phyloP scores from a whole-genome alignment of 2,329 filamentous ascomycete genomes.

The Colletotrichum orbiculare region DNA sequence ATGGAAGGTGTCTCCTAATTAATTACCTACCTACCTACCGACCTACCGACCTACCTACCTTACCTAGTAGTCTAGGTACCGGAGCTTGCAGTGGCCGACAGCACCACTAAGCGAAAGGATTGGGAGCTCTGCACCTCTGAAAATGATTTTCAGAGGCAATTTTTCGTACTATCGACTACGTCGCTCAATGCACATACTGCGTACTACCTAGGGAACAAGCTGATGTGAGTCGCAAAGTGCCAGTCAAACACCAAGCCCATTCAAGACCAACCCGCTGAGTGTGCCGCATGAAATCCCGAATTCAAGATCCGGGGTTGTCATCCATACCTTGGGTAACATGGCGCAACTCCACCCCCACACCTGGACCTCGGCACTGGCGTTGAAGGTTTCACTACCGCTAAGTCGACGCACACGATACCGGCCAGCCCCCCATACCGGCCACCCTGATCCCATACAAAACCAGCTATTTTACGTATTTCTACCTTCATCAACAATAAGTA shows the following conservation, averaged over 20 bases:
- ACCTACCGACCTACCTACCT: not conserved
- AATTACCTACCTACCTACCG: not conserved
- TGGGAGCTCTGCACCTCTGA: not conserved
- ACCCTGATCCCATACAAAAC: no score
- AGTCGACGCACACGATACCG: no score
- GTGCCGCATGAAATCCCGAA: conserved; percentile 20
- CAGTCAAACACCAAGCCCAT: not conserved
- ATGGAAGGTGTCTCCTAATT: not conserved
- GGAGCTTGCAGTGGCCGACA: not conserved
- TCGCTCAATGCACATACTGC: no score
- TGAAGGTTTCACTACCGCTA: conserved; percentile 23
- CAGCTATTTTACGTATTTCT: no score
- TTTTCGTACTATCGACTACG: no score
- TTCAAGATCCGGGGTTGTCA: conserved; percentile 30
- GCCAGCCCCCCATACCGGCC: no score
- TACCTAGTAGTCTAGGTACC: not conserved
- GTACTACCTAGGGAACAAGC: no score
- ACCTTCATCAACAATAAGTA: no score
- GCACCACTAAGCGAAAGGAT: not conserved
- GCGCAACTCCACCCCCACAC: conserved; percentile 33
- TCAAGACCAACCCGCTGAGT: not conserved
- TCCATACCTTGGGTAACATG: not conserved
- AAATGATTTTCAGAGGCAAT: not conserved
- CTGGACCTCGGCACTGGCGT: conserved; percentile 37
- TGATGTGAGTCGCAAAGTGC: no score